Conservation (phyloP, 306 rosid species). For the Begonia masoniana region DNA sequence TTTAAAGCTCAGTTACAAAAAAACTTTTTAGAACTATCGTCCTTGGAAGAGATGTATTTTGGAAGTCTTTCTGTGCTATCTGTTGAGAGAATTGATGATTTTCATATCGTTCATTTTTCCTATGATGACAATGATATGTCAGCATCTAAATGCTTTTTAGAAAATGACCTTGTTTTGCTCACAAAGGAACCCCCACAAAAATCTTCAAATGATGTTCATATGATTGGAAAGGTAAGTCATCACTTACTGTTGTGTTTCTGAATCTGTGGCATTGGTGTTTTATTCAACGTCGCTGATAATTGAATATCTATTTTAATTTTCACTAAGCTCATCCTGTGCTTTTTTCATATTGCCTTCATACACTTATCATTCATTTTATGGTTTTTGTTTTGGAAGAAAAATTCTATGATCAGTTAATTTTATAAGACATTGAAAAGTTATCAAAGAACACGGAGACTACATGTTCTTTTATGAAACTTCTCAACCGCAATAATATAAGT, state of each 20-base stretch:
- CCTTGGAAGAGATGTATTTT: constrained; percentile 70
- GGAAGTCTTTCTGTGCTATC: constrained; percentile 78
- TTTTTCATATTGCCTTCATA: too few species aligned
- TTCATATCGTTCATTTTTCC: constrained; percentile 78
- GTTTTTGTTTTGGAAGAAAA: too few species aligned
- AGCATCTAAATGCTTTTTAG: constrained; percentile 54
- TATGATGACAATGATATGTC: constrained; percentile 54
- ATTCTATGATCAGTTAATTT: too few species aligned
- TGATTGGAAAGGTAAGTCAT: constrained; percentile 79
- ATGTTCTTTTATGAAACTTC: too few species aligned
- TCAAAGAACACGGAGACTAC: too few species aligned
- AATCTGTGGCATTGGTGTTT: too few species aligned
- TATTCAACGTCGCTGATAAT: too few species aligned
- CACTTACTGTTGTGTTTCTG: not conserved
- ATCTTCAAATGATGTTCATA: constrained; percentile 64
- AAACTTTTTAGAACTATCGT: constrained; percentile 59
- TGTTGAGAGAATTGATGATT: constrained; percentile 85
- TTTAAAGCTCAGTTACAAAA: constrained; percentile 82
- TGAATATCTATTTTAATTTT: too few species aligned
- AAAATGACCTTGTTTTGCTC: constrained; percentile 79
- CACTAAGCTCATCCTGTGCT: too few species aligned
- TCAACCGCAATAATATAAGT: too few species aligned
- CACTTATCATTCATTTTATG: too few species aligned
- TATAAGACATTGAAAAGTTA: too few species aligned
- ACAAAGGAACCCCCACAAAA: constrained; percentile 73